phyloP scores from a whole-genome alignment of 495 filamentous ascomycete species.

The Lichina pygmaea region DNA sequence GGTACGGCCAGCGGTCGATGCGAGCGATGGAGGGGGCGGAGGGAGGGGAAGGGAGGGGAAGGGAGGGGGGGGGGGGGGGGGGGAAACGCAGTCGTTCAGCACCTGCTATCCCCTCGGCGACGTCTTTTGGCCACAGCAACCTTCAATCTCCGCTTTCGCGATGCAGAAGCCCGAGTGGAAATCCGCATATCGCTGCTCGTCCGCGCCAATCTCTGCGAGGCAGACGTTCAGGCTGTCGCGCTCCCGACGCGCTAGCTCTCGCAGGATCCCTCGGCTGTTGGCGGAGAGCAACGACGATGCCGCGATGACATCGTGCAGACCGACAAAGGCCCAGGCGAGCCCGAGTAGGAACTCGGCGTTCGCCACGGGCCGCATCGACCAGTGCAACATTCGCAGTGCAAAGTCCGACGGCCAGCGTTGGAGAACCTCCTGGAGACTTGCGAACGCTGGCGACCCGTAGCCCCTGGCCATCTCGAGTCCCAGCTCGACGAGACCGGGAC shows the following conservation, averaged over 20 bases:
- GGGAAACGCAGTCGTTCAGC: no score
- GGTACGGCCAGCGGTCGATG: no score
- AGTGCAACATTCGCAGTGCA: slow-evolving; percentile 8
- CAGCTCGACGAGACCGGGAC: slow-evolving; percentile 10
- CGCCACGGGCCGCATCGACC: slow-evolving; percentile 6
- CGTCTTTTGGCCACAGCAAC: slow-evolving; percentile 2
- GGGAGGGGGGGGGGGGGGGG: no score
- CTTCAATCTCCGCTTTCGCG: slow-evolving; percentile 6
- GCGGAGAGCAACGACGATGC: slow-evolving; percentile 4
- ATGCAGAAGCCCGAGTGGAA: slow-evolving; percentile 6
- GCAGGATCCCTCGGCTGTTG: slow-evolving; percentile 4
- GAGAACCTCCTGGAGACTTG: slow-evolving; percentile 6
- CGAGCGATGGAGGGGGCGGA: no score
- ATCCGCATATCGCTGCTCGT: slow-evolving; percentile 2
- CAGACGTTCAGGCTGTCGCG: slow-evolving; percentile 6
- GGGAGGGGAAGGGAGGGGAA: no score
- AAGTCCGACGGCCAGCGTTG: slow-evolving; percentile 9
- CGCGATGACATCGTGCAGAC: slow-evolving; percentile 7
- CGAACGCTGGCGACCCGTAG: slow-evolving; percentile 7
- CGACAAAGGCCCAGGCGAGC: slow-evolving; percentile 7
- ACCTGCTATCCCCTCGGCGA: background rate
- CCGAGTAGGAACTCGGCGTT: slow-evolving; percentile 9
- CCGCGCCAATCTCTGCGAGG: slow-evolving; percentile 4
- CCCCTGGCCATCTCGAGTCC: slow-evolving; percentile 12
- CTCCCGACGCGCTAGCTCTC: slow-evolving; percentile 6